Conservation (phyloP, 805 yeast species). For the Candida methanosorbosa region DNA sequence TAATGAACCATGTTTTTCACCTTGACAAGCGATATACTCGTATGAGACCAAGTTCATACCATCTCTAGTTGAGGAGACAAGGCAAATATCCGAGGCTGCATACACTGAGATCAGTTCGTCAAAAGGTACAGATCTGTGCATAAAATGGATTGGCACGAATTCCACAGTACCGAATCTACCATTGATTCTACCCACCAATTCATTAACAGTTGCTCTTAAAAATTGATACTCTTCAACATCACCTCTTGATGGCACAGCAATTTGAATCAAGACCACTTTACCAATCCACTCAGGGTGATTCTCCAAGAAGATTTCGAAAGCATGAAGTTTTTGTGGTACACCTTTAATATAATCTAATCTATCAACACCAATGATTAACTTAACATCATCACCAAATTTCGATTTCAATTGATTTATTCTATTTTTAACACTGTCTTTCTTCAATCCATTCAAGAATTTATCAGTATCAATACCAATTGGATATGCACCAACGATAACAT, state of each 20-base stretch:
- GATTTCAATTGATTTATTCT: conserved; percentile 55
- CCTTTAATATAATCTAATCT: conserved; percentile 96
- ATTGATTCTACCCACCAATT: conserved; percentile 91
- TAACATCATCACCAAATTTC: conserved; percentile 62
- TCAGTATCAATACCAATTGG: conserved; percentile 99
- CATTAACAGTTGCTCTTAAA: conserved; percentile 88
- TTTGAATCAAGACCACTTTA: conserved; percentile 89
- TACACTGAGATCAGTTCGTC: conserved; percentile 88
- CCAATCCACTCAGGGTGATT: conserved; percentile 99
- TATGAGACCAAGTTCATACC: conserved; percentile 97
- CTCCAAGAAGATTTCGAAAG: conserved; percentile 83
- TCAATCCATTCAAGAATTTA: conserved; percentile 68
- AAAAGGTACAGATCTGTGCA: conserved; percentile 88
- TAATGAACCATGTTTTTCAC: conserved; percentile 74
- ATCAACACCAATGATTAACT: conserved; percentile 94
- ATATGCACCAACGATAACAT: conserved; percentile 87
- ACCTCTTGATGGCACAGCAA: conserved; percentile 96
- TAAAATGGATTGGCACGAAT: conserved; percentile 93
- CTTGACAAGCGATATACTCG: conserved; percentile 95
- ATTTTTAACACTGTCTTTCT: conserved; percentile 48
- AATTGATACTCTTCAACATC: conserved; percentile 98
- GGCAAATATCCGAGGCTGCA: conserved; percentile 78
- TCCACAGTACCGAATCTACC: conserved; percentile 96
- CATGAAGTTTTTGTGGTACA: conserved; percentile 94
- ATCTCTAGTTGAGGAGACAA: conserved; percentile 91